Evolutionary conservation across 2,329 filamentous ascomycete species (phyloP), one percentile per base, ranked within the genome.

Genomic region (Epichloe scottii): DNA sequence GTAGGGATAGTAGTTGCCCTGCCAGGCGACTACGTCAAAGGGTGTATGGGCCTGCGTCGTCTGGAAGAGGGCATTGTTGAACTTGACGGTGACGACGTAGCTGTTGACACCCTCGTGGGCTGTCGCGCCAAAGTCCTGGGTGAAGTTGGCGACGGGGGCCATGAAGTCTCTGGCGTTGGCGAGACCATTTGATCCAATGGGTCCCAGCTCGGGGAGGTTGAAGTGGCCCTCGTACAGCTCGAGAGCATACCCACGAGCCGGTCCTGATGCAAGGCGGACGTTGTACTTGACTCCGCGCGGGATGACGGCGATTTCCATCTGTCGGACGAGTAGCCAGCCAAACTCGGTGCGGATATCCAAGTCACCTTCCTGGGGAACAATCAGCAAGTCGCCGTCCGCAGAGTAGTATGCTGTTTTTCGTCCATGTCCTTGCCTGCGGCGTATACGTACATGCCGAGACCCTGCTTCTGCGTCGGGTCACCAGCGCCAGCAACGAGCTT

Each of bases 1-100:
- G 73, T 82, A 89, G 0, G 87, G 87, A 55, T 85, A 84, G 69
- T 87, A 89, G 58, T 81, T 86, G 42, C 87, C 87, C 62, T 90
- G 86, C 85, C 86, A 90, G 4, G 82, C 84, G 2, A 89, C 86
- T 0, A 90, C 79, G 62, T 91, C 85, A 58, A 89, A 91, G 0
- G 86, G 86, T 0, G 81, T 84, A 64, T 89, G 86, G 10, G 73
- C 67, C 67, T 89, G 86, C 42, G 62, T 70, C 11, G 82, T 80
- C 19, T 69, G 67, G 67, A 85, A 88, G 49, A 87, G 75, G 43
- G 73, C 70, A 57, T 82, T 79, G 60, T 79, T 79, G 62, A 85
- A 83, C 64, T 86, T 86, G 62, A 72, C 73, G 48, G 74, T 73
- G 43, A 87, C 67, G 15, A 69, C 74, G 30, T 49, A 51, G 26